Percentiles rank a stretch among this genome's conserved stretches.
Conservation (phyloP, 768 basidiomycete species). For the Calvatia gigantea region DNA sequence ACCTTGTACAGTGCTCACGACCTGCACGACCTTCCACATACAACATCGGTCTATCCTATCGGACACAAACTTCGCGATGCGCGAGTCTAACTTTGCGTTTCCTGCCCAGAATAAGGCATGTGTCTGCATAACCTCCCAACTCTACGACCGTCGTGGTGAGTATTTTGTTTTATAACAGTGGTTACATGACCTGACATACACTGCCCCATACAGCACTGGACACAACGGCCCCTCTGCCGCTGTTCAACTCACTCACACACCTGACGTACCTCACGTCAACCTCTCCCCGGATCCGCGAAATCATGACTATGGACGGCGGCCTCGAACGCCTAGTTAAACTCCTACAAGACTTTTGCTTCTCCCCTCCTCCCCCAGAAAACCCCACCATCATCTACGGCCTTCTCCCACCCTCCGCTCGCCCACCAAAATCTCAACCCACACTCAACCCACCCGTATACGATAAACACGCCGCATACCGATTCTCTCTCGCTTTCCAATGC, state of each 20-base stretch:
- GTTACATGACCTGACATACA: conserved; percentile 9
- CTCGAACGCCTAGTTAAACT: conserved; percentile 94
- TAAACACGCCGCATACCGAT: conserved; percentile 83
- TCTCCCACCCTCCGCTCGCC: conserved; percentile 56
- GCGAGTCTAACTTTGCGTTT: conserved; percentile 94
- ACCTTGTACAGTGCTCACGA: not conserved
- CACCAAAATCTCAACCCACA: conserved; percentile 52
- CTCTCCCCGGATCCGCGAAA: conserved; percentile 95
- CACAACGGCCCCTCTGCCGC: conserved; percentile 42
- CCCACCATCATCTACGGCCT: conserved; percentile 77
- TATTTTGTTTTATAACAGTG: conserved; percentile 9
- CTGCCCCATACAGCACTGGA: conserved; percentile 38
- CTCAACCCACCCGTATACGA: conserved; percentile 71
- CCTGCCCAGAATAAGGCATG: conserved; percentile 93
- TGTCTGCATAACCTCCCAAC: conserved; percentile 89
- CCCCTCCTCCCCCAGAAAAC: conserved; percentile 79
- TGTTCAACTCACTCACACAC: conserved; percentile 90
- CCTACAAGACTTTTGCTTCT: conserved; percentile 82
- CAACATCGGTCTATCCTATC: not conserved
- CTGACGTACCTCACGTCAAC: conserved; percentile 96
- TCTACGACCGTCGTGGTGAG: conserved; percentile 92
- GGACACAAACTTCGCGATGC: conserved; percentile 45
- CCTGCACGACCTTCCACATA: not conserved
- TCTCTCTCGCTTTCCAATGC: conserved; percentile 93
- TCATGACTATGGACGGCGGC: conserved; percentile 97